phyloP scores from a whole-genome alignment of 2,329 filamentous ascomycete genomes.

The Ambrosiella xylebori region DNA sequence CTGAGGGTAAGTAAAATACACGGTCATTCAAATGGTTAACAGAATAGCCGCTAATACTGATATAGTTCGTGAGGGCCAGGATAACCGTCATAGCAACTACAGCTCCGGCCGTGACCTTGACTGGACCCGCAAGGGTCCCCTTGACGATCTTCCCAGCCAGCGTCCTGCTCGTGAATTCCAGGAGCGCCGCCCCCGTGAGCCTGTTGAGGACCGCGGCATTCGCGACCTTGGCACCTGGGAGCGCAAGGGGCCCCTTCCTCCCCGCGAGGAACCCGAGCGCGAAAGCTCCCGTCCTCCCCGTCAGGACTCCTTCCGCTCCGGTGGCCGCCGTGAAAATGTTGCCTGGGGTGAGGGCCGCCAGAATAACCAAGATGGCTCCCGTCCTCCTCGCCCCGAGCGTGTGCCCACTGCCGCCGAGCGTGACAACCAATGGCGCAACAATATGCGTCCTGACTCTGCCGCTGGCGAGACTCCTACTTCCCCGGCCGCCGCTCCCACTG shows the following conservation, averaged over 20 bases:
- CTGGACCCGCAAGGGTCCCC: conserved; percentile 86
- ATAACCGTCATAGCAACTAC: conserved; percentile 17
- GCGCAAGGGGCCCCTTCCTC: conserved; percentile 77
- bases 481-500: conserved; percentile 29
- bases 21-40: background rate
- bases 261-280: conserved; percentile 39
- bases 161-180: conserved; percentile 45
- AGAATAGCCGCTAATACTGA: background rate
- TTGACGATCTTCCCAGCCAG: conserved; percentile 49
- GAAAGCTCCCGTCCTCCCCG: conserved; percentile 36
- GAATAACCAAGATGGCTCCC: conserved; percentile 53
- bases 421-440: conserved; percentile 82
- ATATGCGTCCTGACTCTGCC: conserved; percentile 68
- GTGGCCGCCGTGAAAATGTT: conserved; percentile 51
- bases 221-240: conserved; percentile 87
- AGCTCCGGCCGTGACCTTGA: conserved; percentile 67
- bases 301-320: conserved; percentile 44
- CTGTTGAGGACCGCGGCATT: conserved; percentile 55
- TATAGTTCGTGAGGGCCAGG: conserved; percentile 4
- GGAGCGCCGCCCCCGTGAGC: conserved; percentile 41
- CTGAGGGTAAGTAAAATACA: conserved; percentile 61
- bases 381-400: conserved; percentile 60
- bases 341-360: conserved; percentile 54
- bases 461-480: conserved; percentile 48
- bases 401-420: conserved; percentile 74